A percentile compares a stretch with the other conserved stretches of the same genome.
These are phyloP conservation scores for Colletotrichum noveboracense DNA, from an alignment of 2,329 filamentous ascomycete genomes.

Conservation along the genomic window DNA sequence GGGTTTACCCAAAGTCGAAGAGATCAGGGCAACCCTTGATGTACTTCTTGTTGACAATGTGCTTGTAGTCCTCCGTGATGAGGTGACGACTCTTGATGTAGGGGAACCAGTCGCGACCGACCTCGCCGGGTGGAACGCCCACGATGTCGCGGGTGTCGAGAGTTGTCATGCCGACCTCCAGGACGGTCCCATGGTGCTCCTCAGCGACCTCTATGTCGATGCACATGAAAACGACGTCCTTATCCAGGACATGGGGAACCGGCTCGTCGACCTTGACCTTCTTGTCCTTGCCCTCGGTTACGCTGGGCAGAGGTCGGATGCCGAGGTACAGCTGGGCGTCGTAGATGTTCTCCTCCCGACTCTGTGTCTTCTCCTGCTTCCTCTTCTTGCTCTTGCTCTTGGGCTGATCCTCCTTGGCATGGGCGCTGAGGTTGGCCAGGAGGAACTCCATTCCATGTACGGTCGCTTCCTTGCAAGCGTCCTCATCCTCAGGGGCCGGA, in stretches of 20 bases:
- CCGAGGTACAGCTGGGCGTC: slow-evolving; percentile 20
- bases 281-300: neutral
- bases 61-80: slow-evolving; percentile 71
- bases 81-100: slow-evolving; percentile 77
- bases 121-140: slow-evolving; percentile 61
- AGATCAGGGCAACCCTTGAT: slow-evolving; percentile 74
- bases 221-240: slow-evolving; percentile 66
- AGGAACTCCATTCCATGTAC: slow-evolving; percentile 2
- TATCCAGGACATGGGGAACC: neutral
- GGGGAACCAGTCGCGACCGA: slow-evolving; percentile 70
- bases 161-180: slow-evolving; percentile 84
- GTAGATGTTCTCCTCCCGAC: slow-evolving; percentile 2
- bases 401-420: slow-evolving; percentile 29
- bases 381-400: slow-evolving; percentile 17
- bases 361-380: slow-evolving; percentile 5
- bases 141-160: slow-evolving; percentile 71
- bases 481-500: slow-evolving; percentile 1
- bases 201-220: slow-evolving; percentile 89
- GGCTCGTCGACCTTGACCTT: neutral
- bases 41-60: slow-evolving; percentile 70
- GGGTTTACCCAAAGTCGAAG: slow-evolving; percentile 75
- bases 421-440: slow-evolving; percentile 3
- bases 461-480: neutral
- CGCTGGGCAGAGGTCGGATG: slow-evolving; percentile 2
- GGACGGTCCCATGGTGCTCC: slow-evolving; percentile 66